Evolutionary conservation across 768 basidiomycete genomes (phyloP), one percentile per base, ranked within the genome.

Genomic region (Leccinellum rugosiceps): DNA sequence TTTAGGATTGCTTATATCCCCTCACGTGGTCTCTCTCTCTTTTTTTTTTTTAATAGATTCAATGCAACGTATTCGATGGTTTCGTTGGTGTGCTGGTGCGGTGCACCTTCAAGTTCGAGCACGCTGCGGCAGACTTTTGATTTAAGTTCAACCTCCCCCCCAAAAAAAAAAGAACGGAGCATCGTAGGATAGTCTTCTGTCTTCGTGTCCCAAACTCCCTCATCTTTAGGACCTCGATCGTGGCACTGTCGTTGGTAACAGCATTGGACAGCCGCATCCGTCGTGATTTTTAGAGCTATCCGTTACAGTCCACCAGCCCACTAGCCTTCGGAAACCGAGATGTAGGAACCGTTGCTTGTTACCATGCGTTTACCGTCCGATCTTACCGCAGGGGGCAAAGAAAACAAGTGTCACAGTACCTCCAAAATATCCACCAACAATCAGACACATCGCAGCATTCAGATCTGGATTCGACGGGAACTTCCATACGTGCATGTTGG

Each of bases 241-340:
- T 67, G 63, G 58, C 56, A 59, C 43, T 19, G 31, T 50, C 15
- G 19, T 51, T 52, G 50, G 55, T 45, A 34, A 57, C 59, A 55
- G 25, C 51, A 59, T 34, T 44, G 44, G 26, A 54, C 35, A 46
- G 52, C 34, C 54, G 25, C 25, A 48, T 53, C 14, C 13, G 49
- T 54, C 52, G 41, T 28, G 57, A 45, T 28, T 55, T 52, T 48
- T 38, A 26, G 8, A 46, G 14, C 38, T 47, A 14, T 46, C 46
- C 32, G 13, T n/a, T 45, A 41, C 3, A 35, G 41, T 31, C 15
- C 49, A 52, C 21, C n/a, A 35, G 41, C 32, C 15, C 49, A 52
- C 21, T 15, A 35, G 41, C 32, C 15, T 57, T 66, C 59, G 58
- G 58, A 62, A 28, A 46, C 35, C 30, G 46, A 56, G 52, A 56